Conservation (phyloP, 2,329 filamentous ascomycete species). For the Lecanicillium sp. region DNA sequence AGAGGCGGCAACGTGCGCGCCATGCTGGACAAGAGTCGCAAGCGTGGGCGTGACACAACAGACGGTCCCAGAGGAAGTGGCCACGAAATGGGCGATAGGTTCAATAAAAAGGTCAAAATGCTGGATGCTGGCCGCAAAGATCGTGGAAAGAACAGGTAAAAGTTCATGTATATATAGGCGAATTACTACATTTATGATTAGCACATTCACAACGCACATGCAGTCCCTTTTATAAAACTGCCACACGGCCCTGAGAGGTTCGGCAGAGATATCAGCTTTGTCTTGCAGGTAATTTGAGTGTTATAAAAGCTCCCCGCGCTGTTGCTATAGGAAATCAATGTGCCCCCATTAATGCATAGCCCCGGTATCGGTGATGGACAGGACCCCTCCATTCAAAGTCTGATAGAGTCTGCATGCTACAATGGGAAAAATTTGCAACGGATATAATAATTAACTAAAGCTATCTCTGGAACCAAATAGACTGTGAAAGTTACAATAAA, state of each 20-base stretch:
- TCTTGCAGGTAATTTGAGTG: not conserved
- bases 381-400: slow-evolving; percentile 3
- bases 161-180: not conserved
- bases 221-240: too few relatives aligned
- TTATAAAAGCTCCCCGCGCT: slow-evolving; percentile 13
- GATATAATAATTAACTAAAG: too few relatives aligned
- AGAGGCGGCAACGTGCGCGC: slow-evolving; percentile 50
- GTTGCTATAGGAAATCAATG: not conserved
- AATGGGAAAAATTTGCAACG: not conserved
- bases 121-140: slow-evolving; percentile 41
- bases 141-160: slow-evolving; percentile 36
- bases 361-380: not conserved
- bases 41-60: slow-evolving; percentile 61
- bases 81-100: slow-evolving; percentile 65
- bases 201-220: not conserved
- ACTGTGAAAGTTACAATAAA: too few relatives aligned
- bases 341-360: slow-evolving; percentile 7
- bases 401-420: not conserved
- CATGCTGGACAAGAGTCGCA: slow-evolving; percentile 77
- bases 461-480: too few relatives aligned
- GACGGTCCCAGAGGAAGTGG: slow-evolving; percentile 66
- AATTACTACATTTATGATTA: not conserved
- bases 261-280: too few relatives aligned
- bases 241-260: too few relatives aligned
- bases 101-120: slow-evolving; percentile 62